Conservation (phyloP, 1,284 basidiomycete genomes). For the Moesziomyces parantarcticus region DNA sequence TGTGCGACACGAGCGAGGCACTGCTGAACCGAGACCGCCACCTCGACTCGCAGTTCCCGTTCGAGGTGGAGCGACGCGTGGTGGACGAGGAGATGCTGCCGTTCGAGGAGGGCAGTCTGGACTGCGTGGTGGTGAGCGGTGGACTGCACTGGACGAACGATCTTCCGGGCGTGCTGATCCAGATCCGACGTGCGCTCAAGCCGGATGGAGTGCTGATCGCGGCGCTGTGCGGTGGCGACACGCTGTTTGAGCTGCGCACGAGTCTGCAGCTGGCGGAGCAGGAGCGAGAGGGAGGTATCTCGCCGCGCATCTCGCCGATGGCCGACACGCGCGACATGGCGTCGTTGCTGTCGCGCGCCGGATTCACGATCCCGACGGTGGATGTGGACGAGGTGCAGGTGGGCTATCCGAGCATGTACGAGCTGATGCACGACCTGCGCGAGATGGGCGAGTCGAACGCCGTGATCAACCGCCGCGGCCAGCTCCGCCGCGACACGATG, state of each 20-base stretch:
- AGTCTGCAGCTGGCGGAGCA: constrained; percentile 92
- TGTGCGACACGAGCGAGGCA: constrained; percentile 82
- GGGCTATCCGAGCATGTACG: constrained; percentile 94
- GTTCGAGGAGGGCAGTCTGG: constrained; percentile 80
- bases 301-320: constrained; percentile 95
- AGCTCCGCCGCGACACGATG: constrained; percentile 85
- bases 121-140: constrained; percentile 90
- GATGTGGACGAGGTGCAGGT: constrained; percentile 94
- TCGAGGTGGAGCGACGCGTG: constrained; percentile 60
- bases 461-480: constrained; percentile 75
- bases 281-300: constrained; percentile 94
- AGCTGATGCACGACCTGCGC: constrained; percentile 88
- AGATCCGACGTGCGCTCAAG: constrained; percentile 84
- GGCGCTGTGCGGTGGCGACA: constrained; percentile 94
- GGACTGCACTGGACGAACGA: constrained; percentile 98
- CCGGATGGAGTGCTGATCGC: constrained; percentile 96
- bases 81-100: constrained; percentile 65
- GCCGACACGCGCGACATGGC: constrained; percentile 83
- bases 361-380: constrained; percentile 92
- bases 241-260: constrained; percentile 90
- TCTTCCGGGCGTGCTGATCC: constrained; percentile 89
- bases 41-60: constrained; percentile 50
- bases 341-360: constrained; percentile 80
- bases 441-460: constrained; percentile 98
- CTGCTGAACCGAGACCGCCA: constrained; percentile 52